phyloP scores from a whole-genome alignment of 78 protist species.

The Acrasis kona region DNA sequence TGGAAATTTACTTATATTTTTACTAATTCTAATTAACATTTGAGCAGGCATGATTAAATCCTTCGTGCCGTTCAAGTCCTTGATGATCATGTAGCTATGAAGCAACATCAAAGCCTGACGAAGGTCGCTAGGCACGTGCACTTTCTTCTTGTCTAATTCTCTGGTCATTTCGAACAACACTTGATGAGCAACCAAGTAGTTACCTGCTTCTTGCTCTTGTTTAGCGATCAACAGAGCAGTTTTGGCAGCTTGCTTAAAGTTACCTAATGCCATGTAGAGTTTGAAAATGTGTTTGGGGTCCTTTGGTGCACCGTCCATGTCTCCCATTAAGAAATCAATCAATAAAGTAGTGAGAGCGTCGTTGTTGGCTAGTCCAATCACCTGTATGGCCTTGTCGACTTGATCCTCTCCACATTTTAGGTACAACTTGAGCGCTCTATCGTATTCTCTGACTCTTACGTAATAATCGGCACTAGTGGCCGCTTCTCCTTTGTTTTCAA shows the following conservation, averaged over 20 bases:
- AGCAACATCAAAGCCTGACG: constrained; percentile 27
- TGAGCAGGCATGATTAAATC: constrained; percentile 55
- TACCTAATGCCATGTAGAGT: constrained; percentile 53
- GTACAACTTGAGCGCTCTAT: constrained; percentile 16
- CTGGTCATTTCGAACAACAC: constrained; percentile 34
- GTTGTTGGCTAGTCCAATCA: constrained; percentile 46
- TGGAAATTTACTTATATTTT: constrained; percentile 63
- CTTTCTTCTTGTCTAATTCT: constrained; percentile 9
- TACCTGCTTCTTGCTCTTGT: constrained; percentile 46
- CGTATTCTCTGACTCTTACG: background rate
- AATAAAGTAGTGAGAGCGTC: constrained; percentile 36
- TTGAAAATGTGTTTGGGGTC: constrained; percentile 48
- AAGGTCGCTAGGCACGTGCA: constrained; percentile 34
- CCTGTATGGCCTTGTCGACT: constrained; percentile 10
- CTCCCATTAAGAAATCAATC: constrained; percentile 57
- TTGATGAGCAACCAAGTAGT: constrained; percentile 53
- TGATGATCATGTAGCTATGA: constrained; percentile 51
- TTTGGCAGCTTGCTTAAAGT: constrained; percentile 41
- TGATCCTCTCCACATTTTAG: background rate
- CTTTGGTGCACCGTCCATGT: constrained; percentile 35
- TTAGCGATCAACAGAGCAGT: constrained; percentile 64
- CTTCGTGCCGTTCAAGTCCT: constrained; percentile 3
- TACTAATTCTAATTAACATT: constrained; percentile 60
- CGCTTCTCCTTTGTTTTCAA: constrained; percentile 2
- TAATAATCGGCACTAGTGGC: constrained; percentile 23